A percentile compares a stretch with the other conserved stretches of the same genome.
phyloP scores from a whole-genome alignment of 805 yeast genomes.

The Kodamaea kaohsiungensis region DNA sequence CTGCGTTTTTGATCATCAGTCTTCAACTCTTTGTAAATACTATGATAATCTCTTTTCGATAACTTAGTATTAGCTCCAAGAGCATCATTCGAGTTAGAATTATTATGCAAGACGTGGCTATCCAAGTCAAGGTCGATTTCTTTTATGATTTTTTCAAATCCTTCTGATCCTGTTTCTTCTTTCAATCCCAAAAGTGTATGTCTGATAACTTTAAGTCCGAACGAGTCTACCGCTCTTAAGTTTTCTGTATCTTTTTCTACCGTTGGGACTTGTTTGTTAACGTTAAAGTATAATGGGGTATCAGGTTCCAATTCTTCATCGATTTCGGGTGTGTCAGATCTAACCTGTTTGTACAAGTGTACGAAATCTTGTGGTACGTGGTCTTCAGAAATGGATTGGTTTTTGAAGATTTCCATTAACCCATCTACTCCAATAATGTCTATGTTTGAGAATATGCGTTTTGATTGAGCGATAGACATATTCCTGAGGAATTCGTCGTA shows the following conservation, averaged over 20 bases:
- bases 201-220: conserved; percentile 76
- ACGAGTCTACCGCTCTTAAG: conserved; percentile 68
- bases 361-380: conserved; percentile 37
- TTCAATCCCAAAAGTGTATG: conserved; percentile 59
- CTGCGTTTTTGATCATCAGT: conserved; percentile 42
- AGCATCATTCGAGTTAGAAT: conserved; percentile 14
- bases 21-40: conserved; percentile 54
- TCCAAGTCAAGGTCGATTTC: conserved; percentile 29
- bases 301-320: conserved; percentile 9
- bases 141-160: conserved; percentile 26
- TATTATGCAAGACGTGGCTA: conserved; percentile 27
- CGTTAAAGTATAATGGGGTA: conserved; percentile 30
- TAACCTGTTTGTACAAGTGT: conserved; percentile 30
- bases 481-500: conserved; percentile 9
- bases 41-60: conserved; percentile 62
- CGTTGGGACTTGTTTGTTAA: conserved; percentile 32
- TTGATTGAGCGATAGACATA: conserved; percentile 17
- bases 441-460: conserved; percentile 44
- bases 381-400: conserved; percentile 21
- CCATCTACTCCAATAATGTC: conserved; percentile 55
- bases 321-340: conserved; percentile 8
- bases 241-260: conserved; percentile 56
- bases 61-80: conserved; percentile 24
- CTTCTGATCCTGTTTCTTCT: conserved; percentile 21
- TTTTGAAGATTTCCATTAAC: conserved; percentile 36